A percentile compares a stretch with the other conserved stretches of the same genome.
Evolutionary conservation across 257 asterid genomes (phyloP).

Genomic region (Orobanche coerulescens): DNA sequence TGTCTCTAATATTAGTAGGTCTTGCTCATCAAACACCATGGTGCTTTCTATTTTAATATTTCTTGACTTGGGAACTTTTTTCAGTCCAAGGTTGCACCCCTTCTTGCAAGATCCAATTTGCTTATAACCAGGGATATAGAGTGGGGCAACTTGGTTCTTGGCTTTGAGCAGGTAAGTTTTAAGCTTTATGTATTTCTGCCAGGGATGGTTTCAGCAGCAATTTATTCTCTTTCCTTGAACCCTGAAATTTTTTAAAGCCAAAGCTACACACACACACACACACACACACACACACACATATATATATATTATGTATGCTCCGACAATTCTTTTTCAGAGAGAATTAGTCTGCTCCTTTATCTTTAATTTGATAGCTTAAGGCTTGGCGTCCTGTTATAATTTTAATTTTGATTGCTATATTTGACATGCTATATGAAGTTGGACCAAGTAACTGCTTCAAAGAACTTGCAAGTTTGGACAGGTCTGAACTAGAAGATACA

Average conservation of each 20-base stretch:
- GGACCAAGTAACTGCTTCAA: neutral
- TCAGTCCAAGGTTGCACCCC: conserved; percentile 77
- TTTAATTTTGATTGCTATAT: conserved; percentile 6
- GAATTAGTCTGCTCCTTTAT: neutral
- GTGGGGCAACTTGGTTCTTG: conserved; percentile 89
- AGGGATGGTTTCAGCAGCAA: neutral
- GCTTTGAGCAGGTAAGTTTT: conserved; percentile 85
- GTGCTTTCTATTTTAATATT: conserved; percentile 13
- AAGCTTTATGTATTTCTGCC: conserved; percentile 16
- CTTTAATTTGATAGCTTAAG: neutral
- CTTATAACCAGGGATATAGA: conserved; percentile 97
- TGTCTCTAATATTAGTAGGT: neutral
- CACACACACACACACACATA: too few relatives aligned
- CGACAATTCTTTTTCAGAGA: conserved; percentile 2
- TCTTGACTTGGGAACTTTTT: conserved; percentile 23
- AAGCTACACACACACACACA: too few relatives aligned
- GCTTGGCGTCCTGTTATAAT: neutral
- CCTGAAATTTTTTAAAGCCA: neutral
- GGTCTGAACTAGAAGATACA: conserved; percentile 13
- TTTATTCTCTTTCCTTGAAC: neutral
- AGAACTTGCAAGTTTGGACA: neutral
- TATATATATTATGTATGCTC: neutral
- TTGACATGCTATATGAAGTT: conserved; percentile 4
- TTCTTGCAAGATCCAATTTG: conserved; percentile 93
- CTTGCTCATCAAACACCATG: conserved; percentile 6